A percentile compares a stretch with the other conserved stretches of the same genome.
Evolutionary conservation across 2,329 filamentous ascomycete species (phyloP).

Genomic region (Emergomyces pasteurianus): DNA sequence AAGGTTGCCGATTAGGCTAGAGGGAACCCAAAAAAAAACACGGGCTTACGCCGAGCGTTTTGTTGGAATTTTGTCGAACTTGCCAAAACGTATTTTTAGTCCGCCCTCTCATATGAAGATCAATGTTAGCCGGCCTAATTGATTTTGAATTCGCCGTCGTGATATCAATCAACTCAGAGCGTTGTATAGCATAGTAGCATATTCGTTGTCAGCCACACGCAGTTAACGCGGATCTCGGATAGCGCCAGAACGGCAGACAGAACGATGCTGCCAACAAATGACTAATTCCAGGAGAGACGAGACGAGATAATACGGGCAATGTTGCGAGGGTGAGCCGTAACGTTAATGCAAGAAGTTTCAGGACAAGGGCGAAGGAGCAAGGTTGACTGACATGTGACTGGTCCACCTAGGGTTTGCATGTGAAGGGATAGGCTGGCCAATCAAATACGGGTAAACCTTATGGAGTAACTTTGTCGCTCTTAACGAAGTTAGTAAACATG

Average conservation of each 20-base stretch:
- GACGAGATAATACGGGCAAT: background rate
- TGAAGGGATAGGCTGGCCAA: background rate
- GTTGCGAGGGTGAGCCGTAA: background rate
- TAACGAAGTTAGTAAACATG: too few relatives aligned
- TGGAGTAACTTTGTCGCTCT: too few relatives aligned
- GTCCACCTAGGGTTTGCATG: background rate
- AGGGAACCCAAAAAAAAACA: background rate
- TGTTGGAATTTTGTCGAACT: background rate
- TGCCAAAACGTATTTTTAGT: background rate
- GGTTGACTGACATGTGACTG: constrained; percentile 1
- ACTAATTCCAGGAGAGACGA: too few relatives aligned
- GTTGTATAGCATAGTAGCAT: background rate
- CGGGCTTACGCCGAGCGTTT: background rate
- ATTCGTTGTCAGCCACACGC: background rate
- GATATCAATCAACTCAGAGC: background rate
- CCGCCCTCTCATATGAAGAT: background rate
- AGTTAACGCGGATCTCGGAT: background rate
- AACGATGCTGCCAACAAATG: too few relatives aligned
- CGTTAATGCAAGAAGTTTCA: too few relatives aligned
- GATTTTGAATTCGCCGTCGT: background rate
- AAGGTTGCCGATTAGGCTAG: background rate
- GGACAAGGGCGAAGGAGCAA: background rate
- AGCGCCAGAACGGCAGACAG: background rate
- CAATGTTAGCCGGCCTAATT: background rate
- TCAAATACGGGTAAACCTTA: too few relatives aligned